A percentile compares a stretch with the other conserved stretches of the same genome.
Conservation (phyloP, 2,329 filamentous ascomycete species). For the Hymenoscyphus linearis region DNA sequence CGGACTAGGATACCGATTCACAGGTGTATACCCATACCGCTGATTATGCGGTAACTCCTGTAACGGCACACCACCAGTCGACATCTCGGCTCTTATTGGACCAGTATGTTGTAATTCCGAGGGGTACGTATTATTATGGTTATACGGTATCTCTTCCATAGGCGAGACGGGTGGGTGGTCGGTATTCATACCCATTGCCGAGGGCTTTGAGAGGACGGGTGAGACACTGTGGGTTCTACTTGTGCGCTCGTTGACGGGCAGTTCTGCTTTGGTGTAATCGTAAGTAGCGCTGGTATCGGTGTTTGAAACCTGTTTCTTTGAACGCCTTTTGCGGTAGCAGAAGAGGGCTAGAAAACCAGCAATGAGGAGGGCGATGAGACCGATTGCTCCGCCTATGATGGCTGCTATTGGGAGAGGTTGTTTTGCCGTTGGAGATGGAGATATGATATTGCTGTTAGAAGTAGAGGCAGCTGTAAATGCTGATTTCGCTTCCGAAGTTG, state of each 20-base stretch:
- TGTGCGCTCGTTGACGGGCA: not conserved
- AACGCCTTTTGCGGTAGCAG: slow-evolving; percentile 9
- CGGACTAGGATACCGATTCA: not conserved
- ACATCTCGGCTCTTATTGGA: not conserved
- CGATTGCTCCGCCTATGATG: slow-evolving; percentile 12
- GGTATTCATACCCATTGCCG: not conserved
- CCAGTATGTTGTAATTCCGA: slow-evolving; percentile 2
- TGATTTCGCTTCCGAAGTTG: not conserved
- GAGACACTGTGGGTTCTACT: not conserved
- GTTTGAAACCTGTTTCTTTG: not conserved
- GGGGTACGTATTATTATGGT: not conserved
- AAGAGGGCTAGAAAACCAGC: slow-evolving; percentile 8
- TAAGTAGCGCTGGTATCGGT: not conserved
- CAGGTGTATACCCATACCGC: not conserved
- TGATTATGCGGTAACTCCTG: slow-evolving; percentile 7
- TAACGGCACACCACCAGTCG: not conserved
- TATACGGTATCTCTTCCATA: not conserved
- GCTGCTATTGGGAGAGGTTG: slow-evolving; percentile 10
- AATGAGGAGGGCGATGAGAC: slow-evolving; percentile 6
- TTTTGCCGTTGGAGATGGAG: not conserved
- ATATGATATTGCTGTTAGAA: not conserved
- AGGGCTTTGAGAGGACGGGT: slow-evolving; percentile 1
- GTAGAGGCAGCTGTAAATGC: not conserved
- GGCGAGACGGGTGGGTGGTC: slow-evolving; percentile 2
- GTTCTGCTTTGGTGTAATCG: slow-evolving; percentile 2